Evolutionary conservation across 345 rosid genomes (phyloP), one percentile per base, ranked within the genome.

Genomic region (Raphanus raphanistrum): DNA sequence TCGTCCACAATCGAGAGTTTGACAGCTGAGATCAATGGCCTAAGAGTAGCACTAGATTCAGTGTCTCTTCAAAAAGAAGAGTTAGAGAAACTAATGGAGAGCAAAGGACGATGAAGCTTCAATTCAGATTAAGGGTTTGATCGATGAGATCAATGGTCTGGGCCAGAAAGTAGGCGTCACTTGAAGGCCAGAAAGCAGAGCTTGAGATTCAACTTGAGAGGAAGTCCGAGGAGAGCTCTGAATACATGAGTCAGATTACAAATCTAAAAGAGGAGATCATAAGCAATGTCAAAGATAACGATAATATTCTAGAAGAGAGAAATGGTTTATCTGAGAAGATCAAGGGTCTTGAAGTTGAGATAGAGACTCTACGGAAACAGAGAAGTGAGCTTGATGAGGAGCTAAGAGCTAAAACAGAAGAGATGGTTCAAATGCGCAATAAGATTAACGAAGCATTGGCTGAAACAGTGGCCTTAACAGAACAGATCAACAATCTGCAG

Each of bases 51-150:
- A 31, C 50, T 86, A 77, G 88, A 82, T 75, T 80, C 85, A 11
- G 64, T 83, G 71, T 76, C 64, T 29, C 59, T 68, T 43, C 81
- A 88, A 80, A 94, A 89, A 38, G 77, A 82, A 62, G 89, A 90
- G 77, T 73, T 94, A 85, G 94, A 92, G 82, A 90, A 82, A 79
- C 87, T 80, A 69, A 82, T 90, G 29, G 82, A 72, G 32, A 73
- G 59, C 36, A 86, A 72, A 79, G 80, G 84, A n/a, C 6, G 76
- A 86, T 28, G 97, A 90, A 88, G 86, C 88, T 68, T 85, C 87
- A 5, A 50, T 26, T 70, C 89, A 63, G 68, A 73, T 85, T 54
- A 84, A 83, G 38, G 81, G 82, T 63, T 80, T 92, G 28, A 69
- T 72, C 71, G 89, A 87, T 79, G 90, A 90, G 84, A 80, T 86